Base-by-base conservation (phyloP, 306 rosid genomes). In the Alnus glutinosa region DNA sequence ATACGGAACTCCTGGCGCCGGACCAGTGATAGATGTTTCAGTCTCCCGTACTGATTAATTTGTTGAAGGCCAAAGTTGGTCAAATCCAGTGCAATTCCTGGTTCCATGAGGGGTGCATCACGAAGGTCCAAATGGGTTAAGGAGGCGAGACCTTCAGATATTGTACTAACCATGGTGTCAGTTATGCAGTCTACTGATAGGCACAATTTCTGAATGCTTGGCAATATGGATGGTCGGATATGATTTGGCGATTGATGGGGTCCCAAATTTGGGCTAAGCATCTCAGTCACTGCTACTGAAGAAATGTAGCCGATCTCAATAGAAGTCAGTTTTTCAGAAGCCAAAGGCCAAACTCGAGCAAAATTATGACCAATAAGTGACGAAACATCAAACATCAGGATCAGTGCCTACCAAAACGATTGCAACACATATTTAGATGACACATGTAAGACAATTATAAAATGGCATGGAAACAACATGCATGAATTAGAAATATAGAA, bases 251-350 rank as follows among this genome's bases (percentile, higher is more conserved):
- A 73, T 52, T 81, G 94, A 75, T 84, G 82, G 69, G 77, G 28
- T 61, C 90, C 92, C 85, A 84, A 69, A 77, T 90, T 90, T 64
- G 94, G 89, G 90, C 94, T 86, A 78, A 92, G 90, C 70, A 95
- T 82, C 82, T 92, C 98, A 42, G 93, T 88, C 87, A 95, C 92
- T 47, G 92, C 84, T 74, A 89, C 91, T 0, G 98, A 91, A 73
- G 94, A 86, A 75, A 95, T 86, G 85, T 92, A 92, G 75, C 94
- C 98, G 46, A 95, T 92, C 89, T 92, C 98, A 46, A 95, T 95
- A 82, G 92, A 92, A 10, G 87, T 79, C 55, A 95, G 91, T 57
- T 89, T 95, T 76, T 87, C 87, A 0, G 97, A 92, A 7, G 96
- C 98, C 83, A 89, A 80, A 73, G 94, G 88, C 98, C 98, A 95